Evolutionary conservation across 331 rosid genomes (phyloP), one percentile per base, ranked within the genome.

Genomic region (Stylosanthes scabra): DNA sequence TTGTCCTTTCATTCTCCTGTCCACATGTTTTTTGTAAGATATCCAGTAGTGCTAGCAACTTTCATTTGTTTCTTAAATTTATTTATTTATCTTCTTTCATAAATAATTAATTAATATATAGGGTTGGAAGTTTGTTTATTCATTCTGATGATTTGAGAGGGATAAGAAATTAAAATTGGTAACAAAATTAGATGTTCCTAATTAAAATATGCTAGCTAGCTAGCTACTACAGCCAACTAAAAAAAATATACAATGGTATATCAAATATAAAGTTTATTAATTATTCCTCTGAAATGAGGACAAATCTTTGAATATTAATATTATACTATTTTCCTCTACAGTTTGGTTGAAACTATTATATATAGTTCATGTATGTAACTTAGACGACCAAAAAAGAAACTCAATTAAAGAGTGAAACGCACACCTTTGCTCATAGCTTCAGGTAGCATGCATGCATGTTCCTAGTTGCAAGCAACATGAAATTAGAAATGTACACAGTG

Each of bases 1-100:
- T 61, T 86, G 82, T 80, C 85, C 56, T 71, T 44, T 58, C 77
- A 47, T 9, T 15, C 59, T 57, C 72, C 73, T 69, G 54, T 57
- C 82, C 80, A 62, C 57, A 28, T 59, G 77, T 54, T 67, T 59
- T 62, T 28, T 34, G 6, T 56, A 34, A 45, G 60, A 67, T 58
- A 76, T 59, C 16, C 40, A 10, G 40, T 45, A 9, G 40, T 63
- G 42, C 47, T 42, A 16, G 54, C 54, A 63, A 5, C 7, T 31
- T 27, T 27, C 12, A 16, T 56, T 56, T 56, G 13, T 9, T 56
- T 25, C 9, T 55, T 9, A 1, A 10, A 10, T 20, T 20, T 0
- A 20, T 20, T 20, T 20, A n/a, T 46, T 11, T 11, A 11, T 11
- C 8, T 27, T 4, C 39, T 57, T 57, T 11, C 2, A 27, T 1